Evolutionary conservation across 768 basidiomycete species (phyloP).

Genomic region (Tremella fuciformis): DNA sequence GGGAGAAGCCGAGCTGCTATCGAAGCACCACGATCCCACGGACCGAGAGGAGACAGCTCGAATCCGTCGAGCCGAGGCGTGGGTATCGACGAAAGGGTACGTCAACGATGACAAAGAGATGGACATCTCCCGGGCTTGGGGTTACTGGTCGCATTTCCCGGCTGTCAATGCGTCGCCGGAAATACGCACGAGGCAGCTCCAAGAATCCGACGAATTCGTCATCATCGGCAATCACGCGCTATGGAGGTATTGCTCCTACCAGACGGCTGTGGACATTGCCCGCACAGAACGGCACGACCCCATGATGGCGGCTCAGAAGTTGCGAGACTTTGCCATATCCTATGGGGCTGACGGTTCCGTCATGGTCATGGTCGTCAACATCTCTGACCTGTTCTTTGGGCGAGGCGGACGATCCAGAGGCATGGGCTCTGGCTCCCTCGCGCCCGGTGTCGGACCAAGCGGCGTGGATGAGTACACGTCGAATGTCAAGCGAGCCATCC

Average conservation of each 20-base stretch:
- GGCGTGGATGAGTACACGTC: slow-evolving; percentile 48
- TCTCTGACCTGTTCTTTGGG: slow-evolving; percentile 68
- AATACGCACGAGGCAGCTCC: slow-evolving; percentile 65
- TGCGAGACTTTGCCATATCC: slow-evolving; percentile 93
- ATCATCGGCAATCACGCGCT: slow-evolving; percentile 89
- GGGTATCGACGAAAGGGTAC: slow-evolving; percentile 83
- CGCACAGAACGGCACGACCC: slow-evolving; percentile 67
- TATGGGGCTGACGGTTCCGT: slow-evolving; percentile 90
- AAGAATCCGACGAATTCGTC: slow-evolving; percentile 87
- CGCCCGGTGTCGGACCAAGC: slow-evolving; percentile 20
- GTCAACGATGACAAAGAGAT: slow-evolving; percentile 89
- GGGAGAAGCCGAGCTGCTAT: slow-evolving; percentile 70
- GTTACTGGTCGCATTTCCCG: slow-evolving; percentile 83
- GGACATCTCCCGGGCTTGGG: slow-evolving; percentile 88
- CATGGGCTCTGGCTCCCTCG: slow-evolving; percentile 19
- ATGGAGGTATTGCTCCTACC: slow-evolving; percentile 91
- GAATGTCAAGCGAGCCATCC: slow-evolving; percentile 32
- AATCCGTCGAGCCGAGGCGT: slow-evolving; percentile 89
- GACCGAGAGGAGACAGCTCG: slow-evolving; percentile 76
- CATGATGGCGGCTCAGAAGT: slow-evolving; percentile 91
- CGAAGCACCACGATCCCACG: slow-evolving; percentile 83
- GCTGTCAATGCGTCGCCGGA: slow-evolving; percentile 86
- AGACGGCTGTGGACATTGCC: slow-evolving; percentile 95
- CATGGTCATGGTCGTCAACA: slow-evolving; percentile 95
- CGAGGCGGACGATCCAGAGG: slow-evolving; percentile 53